Conservation (phyloP, 1,284 basidiomycete genomes). For the Puccinia hordei region DNA sequence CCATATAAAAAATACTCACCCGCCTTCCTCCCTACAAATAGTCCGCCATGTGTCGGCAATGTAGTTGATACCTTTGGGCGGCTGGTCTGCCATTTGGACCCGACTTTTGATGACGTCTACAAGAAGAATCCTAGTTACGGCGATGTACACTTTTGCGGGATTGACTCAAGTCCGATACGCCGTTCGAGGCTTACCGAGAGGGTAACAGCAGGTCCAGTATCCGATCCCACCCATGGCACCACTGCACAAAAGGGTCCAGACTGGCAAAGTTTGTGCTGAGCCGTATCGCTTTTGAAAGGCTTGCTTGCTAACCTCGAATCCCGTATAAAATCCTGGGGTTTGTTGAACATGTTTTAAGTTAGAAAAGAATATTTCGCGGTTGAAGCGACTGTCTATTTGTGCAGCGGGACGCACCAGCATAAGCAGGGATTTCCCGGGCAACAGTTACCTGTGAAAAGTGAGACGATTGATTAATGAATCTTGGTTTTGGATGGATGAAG, state of each 20-base stretch:
- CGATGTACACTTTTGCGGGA: neutral
- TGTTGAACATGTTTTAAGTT: slow-evolving; percentile 28
- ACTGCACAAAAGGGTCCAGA: slow-evolving; percentile 83
- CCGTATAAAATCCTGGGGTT: slow-evolving; percentile 65
- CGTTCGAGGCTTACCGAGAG: slow-evolving; percentile 65
- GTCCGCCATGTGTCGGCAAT: slow-evolving; percentile 71
- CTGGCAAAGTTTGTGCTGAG: slow-evolving; percentile 66
- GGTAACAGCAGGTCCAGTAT: slow-evolving; percentile 94
- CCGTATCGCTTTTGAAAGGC: slow-evolving; percentile 66
- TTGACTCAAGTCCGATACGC: neutral
- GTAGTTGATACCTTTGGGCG: slow-evolving; percentile 76
- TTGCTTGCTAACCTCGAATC: slow-evolving; percentile 85
- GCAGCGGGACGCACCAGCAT: slow-evolving; percentile 66
- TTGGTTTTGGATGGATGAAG: slow-evolving; percentile 8
- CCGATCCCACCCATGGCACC: slow-evolving; percentile 85
- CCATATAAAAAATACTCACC: slow-evolving; percentile 64
- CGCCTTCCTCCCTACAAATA: slow-evolving; percentile 74
- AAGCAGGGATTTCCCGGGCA: slow-evolving; percentile 87
- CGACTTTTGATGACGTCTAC: slow-evolving; percentile 87
- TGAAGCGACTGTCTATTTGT: neutral
- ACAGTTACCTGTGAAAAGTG: slow-evolving; percentile 73
- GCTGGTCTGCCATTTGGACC: slow-evolving; percentile 75
- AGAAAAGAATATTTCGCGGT: slow-evolving; percentile 64
- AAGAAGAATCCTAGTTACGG: neutral
- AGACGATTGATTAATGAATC: neutral